Percentiles rank a stretch among this genome's conserved stretches.
Conservation (phyloP, 441 rosid genomes). For the Jatropha multifida region DNA sequence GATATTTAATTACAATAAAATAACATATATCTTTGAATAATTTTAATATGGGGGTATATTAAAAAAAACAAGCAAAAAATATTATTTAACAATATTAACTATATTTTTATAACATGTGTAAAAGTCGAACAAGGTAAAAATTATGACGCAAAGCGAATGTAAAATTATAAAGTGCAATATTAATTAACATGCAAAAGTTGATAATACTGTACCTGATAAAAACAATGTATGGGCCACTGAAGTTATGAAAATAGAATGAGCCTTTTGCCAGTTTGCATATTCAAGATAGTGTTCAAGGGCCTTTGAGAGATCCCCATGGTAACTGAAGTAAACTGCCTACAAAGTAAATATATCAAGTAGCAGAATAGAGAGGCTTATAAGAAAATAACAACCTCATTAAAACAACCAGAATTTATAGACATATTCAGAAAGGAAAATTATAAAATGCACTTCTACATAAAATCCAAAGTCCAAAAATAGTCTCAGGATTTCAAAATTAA, state of each 20-base stretch:
- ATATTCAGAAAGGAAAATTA: neutral
- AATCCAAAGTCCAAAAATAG: neutral
- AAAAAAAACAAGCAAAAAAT: too few relatives aligned
- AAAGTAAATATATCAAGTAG: constrained; percentile 16
- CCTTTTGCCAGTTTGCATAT: constrained; percentile 88
- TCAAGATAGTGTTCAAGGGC: constrained; percentile 87
- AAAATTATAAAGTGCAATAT: neutral
- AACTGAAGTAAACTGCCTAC: constrained; percentile 83
- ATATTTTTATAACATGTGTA: too few relatives aligned
- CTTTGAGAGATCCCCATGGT: constrained; percentile 62
- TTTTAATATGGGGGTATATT: too few relatives aligned
- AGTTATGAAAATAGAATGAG: constrained; percentile 78
- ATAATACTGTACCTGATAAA: constrained; percentile 60
- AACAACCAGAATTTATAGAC: neutral
- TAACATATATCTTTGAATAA: too few relatives aligned
- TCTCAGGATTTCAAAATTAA: neutral
- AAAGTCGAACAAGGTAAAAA: too few relatives aligned
- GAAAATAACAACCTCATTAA: neutral
- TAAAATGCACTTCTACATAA: neutral
- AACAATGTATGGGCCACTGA: constrained; percentile 76
- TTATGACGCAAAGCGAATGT: too few relatives aligned
- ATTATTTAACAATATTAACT: too few relatives aligned
- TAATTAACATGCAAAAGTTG: constrained; percentile 12
- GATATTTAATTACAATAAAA: too few relatives aligned
- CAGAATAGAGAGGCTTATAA: constrained; percentile 7